phyloP scores from a whole-genome alignment of 768 basidiomycete species.

The Hericium rajendrae region DNA sequence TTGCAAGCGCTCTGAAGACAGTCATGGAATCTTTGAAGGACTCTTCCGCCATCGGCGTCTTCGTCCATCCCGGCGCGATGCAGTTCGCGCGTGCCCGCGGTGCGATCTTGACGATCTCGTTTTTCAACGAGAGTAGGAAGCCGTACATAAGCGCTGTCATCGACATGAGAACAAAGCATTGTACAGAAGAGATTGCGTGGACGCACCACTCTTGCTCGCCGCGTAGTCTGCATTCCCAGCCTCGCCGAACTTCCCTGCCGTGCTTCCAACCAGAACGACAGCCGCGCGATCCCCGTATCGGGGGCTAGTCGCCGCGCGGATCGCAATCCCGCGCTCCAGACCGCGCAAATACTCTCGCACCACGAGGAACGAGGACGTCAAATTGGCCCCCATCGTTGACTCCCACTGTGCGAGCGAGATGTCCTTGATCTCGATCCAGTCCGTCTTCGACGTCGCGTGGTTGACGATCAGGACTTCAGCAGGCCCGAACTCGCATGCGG shows the following conservation, averaged over 20 bases:
- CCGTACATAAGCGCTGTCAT: conserved; percentile 62
- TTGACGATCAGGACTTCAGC: conserved; percentile 54
- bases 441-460: conserved; percentile 43
- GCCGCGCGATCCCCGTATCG: conserved; percentile 35
- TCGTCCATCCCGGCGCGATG: conserved; percentile 52
- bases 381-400: conserved; percentile 47
- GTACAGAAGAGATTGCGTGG: not conserved
- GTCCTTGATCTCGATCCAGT: conserved; percentile 39
- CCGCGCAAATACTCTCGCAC: conserved; percentile 48
- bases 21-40: conserved; percentile 45
- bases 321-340: conserved; percentile 24
- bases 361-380: conserved; percentile 61
- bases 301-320: conserved; percentile 19
- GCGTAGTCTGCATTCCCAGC: conserved; percentile 60
- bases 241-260: conserved; percentile 67
- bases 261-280: conserved; percentile 61
- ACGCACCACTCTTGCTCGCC: conserved; percentile 56
- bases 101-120: conserved; percentile 72
- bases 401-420: conserved; percentile 62
- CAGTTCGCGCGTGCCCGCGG: conserved; percentile 62
- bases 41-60: conserved; percentile 52
- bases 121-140: conserved; percentile 57
- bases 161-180: not conserved
- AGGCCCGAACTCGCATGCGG: conserved; percentile 24
- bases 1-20: conserved; percentile 52